Conservation (phyloP, 225 moss, liverwort and hornwort genomes). For the Thuidium tamariscinum region DNA sequence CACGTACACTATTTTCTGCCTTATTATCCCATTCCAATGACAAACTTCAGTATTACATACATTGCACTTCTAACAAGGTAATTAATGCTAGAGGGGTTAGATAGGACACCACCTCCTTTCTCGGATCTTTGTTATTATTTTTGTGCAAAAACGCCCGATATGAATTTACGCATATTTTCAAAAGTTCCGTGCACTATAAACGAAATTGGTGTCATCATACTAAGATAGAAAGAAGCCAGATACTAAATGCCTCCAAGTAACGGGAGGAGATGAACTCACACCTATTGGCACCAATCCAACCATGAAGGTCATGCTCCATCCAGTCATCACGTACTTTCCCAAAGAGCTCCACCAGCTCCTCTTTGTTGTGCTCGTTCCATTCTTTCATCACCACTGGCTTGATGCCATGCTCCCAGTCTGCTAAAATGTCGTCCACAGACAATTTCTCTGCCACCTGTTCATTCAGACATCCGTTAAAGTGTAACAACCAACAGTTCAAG, state of each 20-base stretch:
- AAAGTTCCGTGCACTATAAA: background rate
- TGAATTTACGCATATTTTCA: background rate
- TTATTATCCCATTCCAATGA: background rate
- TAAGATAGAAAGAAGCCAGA: background rate
- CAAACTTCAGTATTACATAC: background rate
- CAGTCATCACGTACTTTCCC: slow-evolving; percentile 86
- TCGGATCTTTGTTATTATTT: background rate
- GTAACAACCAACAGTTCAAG: background rate
- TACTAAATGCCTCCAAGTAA: background rate
- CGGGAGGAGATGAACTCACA: background rate
- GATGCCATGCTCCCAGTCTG: slow-evolving; percentile 74
- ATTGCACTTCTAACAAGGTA: background rate
- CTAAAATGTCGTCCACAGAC: slow-evolving; percentile 65
- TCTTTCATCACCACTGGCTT: slow-evolving; percentile 67
- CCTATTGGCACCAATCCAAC: slow-evolving; percentile 93
- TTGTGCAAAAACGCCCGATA: background rate
- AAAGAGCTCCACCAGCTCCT: slow-evolving; percentile 74
- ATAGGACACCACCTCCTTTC: background rate
- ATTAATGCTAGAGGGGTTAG: background rate
- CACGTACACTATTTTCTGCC: background rate
- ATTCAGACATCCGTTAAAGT: background rate
- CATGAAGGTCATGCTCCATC: slow-evolving; percentile 59
- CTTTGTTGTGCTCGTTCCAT: slow-evolving; percentile 69
- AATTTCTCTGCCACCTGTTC: slow-evolving; percentile 60
- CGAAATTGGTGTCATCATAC: background rate